A percentile compares a stretch with the other conserved stretches of the same genome.
Evolutionary conservation across 2,329 filamentous ascomycete species (phyloP).

Genomic region (Alternaria ethzedia): DNA sequence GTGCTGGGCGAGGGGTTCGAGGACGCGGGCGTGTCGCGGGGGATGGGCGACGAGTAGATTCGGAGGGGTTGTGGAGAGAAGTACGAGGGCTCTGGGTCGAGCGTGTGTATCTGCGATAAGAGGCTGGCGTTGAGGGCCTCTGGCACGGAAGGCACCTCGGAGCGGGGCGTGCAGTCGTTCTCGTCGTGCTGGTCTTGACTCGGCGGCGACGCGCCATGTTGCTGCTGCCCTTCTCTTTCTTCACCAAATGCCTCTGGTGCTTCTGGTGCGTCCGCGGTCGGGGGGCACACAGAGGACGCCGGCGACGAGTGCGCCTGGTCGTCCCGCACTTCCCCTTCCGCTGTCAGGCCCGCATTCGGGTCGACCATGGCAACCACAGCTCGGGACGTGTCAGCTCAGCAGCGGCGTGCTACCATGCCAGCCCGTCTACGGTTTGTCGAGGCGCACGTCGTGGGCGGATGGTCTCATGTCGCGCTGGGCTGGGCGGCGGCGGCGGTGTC

Average conservation of each 20-base stretch:
- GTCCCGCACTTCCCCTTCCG: slow-evolving; percentile 20
- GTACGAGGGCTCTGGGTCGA: slow-evolving; percentile 44
- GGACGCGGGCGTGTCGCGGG: slow-evolving; percentile 37
- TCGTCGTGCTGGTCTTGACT: slow-evolving; percentile 28
- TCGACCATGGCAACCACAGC: slow-evolving; percentile 39
- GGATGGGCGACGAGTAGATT: slow-evolving; percentile 39
- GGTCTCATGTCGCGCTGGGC: slow-evolving; percentile 38
- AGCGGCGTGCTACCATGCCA: slow-evolving; percentile 43
- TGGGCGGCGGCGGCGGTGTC: slow-evolving; percentile 3
- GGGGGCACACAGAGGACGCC: slow-evolving; percentile 36
- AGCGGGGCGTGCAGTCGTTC: slow-evolving; percentile 49
- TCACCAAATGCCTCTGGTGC: not conserved
- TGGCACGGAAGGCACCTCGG: slow-evolving; percentile 46
- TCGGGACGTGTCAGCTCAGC: slow-evolving; percentile 36
- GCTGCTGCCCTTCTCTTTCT: not conserved
- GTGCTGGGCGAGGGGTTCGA: slow-evolving; percentile 39
- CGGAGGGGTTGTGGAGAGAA: slow-evolving; percentile 50
- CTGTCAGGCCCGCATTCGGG: slow-evolving; percentile 32
- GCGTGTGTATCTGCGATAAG: slow-evolving; percentile 24
- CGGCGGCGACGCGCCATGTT: slow-evolving; percentile 13
- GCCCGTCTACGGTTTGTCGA: slow-evolving; percentile 17
- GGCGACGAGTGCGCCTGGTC: slow-evolving; percentile 26
- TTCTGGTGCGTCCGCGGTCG: slow-evolving; percentile 15
- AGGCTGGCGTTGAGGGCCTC: slow-evolving; percentile 30
- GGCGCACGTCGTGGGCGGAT: slow-evolving; percentile 17